A percentile compares a stretch with the other conserved stretches of the same genome.
phyloP scores from a whole-genome alignment of 164 flowering plant species.

The Nymphaea thermarum region DNA sequence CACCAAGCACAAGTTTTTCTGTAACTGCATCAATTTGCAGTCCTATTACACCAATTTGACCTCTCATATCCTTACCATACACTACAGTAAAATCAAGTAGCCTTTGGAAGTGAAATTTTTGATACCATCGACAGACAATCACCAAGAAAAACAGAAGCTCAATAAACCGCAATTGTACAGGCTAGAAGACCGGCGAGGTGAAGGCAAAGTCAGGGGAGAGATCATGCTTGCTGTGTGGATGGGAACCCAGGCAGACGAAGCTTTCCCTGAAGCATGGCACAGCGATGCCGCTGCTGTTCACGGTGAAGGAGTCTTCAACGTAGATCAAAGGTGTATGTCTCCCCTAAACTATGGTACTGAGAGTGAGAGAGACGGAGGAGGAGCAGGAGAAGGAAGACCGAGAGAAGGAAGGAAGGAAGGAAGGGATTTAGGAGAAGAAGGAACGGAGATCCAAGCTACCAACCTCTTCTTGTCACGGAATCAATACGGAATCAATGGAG shows the following conservation, averaged over 20 bases:
- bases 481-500: no score
- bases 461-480: no score
- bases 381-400: no score
- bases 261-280: conserved; percentile 86
- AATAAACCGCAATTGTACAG: conserved; percentile 75
- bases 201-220: conserved; percentile 55
- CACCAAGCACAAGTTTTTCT: no score
- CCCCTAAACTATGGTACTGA: conserved; percentile 93
- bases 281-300: conserved; percentile 70
- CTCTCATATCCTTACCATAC: not conserved
- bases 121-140: conserved; percentile 12
- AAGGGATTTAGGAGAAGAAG: no score
- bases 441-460: no score
- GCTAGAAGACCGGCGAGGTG: conserved; percentile 44
- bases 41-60: not conserved
- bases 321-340: conserved; percentile 80
- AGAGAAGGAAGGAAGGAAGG: no score
- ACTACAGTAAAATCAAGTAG: conserved; percentile 5
- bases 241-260: conserved; percentile 90
- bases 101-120: conserved; percentile 8
- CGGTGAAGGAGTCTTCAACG: conserved; percentile 66
- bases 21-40: not conserved
- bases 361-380: no score
- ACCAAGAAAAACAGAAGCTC: conserved; percentile 15
- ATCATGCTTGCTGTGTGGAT: conserved; percentile 89